Base-by-base conservation (phyloP, 2,329 filamentous ascomycete genomes). In the Rutstroemia sydowiana region DNA sequence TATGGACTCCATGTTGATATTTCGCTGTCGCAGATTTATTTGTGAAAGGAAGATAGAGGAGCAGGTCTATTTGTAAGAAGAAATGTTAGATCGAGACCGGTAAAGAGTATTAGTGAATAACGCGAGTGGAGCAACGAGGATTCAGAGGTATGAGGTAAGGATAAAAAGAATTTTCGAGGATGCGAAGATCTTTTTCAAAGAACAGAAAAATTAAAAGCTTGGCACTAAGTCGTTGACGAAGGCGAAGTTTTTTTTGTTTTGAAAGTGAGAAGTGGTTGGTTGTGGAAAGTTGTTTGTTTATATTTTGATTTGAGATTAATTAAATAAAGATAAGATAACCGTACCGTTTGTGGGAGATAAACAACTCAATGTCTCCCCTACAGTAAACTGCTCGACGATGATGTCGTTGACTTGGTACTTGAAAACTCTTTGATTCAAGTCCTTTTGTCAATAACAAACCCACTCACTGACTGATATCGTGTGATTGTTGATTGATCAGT, bases 281-380 rank as follows among this genome's bases (percentile, higher is more conserved):
- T 8, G 44, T 16, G 23, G 28, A 10, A 37, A 14, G 30, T 3
- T 36, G 23, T 53, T 50, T 39, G 36, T 39, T 20, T 18, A 16
- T 44, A 13, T 39, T 55, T 44, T 32, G 31, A 6, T 36, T n/a
- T 16, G 30, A 40, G 34, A 14, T 30, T 7, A 26, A n/a, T 10
- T n/a, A 20, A 31, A 39, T 41, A 45, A 47, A 16, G 30, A 20
- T 42, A 52, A 41, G 41, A 52, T 45, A 55, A 51, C 54, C 64
- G 63, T 82, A 84, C 81, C 78, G 75, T 77, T 79, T 78, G 79
- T 73, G 81, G 87, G 89, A 95, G 90, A 95, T 87, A 76, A 89
- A 95, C 90, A 95, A 95, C 70, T 85, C 72, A 95, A 95, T 95
- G 90, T 90, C 86, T 95, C 90, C 87, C 89, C 88, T 75, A 76